Evolutionary conservation across 768 basidiomycete species (phyloP), one percentile per base, ranked within the genome.

Genomic region (Tubosaeta sp.): DNA sequence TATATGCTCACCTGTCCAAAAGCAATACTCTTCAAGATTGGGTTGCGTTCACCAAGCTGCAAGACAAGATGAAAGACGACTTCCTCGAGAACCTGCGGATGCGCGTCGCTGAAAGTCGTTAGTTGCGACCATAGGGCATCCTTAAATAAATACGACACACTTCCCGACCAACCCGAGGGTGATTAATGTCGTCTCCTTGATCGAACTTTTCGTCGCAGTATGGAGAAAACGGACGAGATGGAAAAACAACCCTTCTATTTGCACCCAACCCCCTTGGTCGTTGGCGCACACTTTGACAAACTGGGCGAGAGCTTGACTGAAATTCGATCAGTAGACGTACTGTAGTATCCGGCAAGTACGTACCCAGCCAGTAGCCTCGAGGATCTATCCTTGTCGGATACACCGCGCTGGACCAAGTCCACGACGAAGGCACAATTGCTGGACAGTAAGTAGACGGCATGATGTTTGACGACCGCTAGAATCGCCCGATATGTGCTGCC

Each of bases 291-390:
- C 53, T 24, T 73, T 71, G 35, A 82, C 59, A 6, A 84, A 61
- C 13, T 76, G 74, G 10, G 70, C 73, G 10, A 86, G 60, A 5
- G 77, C 74, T 56, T 76, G 76, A 24, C 67, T 69, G n/a, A 31
- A 45, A 32, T 52, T n/a, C 38, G 30, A 41, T 65, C 40, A 68
- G 48, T 32, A 50, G 21, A 36, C 21, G 31, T 5, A 24, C 22
- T 16, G n/a, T 6, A 11, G 3, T 3, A 16, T 4, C 19, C 19
- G 24, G 31, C 3, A 18, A 47, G 1, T 34, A 65, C 80, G 57
- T 66, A 90, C 88, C 88, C 89, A 46, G 88, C 84, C 54, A 74
- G 71, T 14, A 90, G 62, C 32, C 88, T 77, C 19, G 83, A 79
- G 36, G 73, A 75, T 49, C 88, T 75, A 54, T 85, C 77, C 34